Conservation (phyloP, 306 rosid species). For the Rubus idaeus region DNA sequence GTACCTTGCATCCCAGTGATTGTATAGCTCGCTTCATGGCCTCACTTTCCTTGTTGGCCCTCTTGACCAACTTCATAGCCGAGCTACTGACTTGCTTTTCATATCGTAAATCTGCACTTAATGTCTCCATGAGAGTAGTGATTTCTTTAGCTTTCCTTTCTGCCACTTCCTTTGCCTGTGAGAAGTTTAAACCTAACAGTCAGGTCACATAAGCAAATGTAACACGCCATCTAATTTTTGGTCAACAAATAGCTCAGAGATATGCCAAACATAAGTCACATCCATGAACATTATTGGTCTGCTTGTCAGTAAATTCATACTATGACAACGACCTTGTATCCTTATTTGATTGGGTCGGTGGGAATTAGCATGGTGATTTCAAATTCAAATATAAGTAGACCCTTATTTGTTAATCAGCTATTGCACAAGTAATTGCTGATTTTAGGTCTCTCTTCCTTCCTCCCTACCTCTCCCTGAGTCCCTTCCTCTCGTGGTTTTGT, state of each 20-base stretch:
- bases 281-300: background rate
- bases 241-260: background rate
- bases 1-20: conserved; percentile 85
- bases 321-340: too few species aligned
- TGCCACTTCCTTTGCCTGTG: conserved; percentile 81
- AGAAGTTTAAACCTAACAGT: conserved; percentile 19
- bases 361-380: too few species aligned
- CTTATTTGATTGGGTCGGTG: too few species aligned
- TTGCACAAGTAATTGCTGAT: too few species aligned
- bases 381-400: too few species aligned
- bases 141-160: conserved; percentile 73
- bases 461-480: too few species aligned
- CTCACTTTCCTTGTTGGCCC: conserved; percentile 62
- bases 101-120: conserved; percentile 59
- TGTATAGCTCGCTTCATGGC: conserved; percentile 85
- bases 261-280: background rate
- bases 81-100: conserved; percentile 70
- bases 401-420: too few species aligned
- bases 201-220: background rate
- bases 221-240: background rate
- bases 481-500: too few species aligned
- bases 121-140: conserved; percentile 49
- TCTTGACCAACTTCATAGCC: conserved; percentile 49
- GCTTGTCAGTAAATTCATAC: background rate
- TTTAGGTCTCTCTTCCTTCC: too few species aligned